Base-by-base conservation (phyloP, 805 yeast species). In the Candida endomychidarum region DNA sequence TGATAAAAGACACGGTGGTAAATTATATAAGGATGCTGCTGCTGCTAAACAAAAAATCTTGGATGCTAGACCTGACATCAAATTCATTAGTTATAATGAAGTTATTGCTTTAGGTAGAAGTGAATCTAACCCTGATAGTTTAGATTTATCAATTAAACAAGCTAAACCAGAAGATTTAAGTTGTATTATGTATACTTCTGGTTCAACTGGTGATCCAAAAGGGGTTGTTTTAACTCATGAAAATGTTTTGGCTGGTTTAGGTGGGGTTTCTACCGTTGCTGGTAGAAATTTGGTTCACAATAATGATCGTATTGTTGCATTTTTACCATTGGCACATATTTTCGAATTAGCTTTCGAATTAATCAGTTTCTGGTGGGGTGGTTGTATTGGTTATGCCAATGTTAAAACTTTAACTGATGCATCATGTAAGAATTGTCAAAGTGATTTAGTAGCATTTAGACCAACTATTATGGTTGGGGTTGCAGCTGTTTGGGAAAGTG, bases 401-500 rank as follows among this genome's bases (percentile, higher is more conserved):
- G 96, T 91, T 47, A 89, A 89, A 70, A 91, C 99, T 21, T 71
- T 93, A 52, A 80, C 95, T 15, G 95, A 86, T 48, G 70, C 75
- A 2, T 86, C 95, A 2, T 80, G 86, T 57, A 81, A 77, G 55
- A 86, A 93, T 68, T 89, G 96, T 70, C 68, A 77, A 42, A 91
- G 96, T 56, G 99, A 93, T 63, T 77, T 93, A 71, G 77, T 74
- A 41, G 86, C 84, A 56, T 86, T 89, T 66, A 75, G 80, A 61
- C 99, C 99, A 43, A 86, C 96, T 4, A 66, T 90, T 52, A 86
- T 93, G 96, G 96, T 89, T 49, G 99, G 96, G 64, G 99, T 93
- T 42, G 97, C 97, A 12, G 96, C 98, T 4, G 97, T 93, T 38
- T 93, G 96, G 96, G 99, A 93, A 72, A 75, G 84, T 26, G 87